These are phyloP conservation scores for Ophiostoma perfectum DNA, from an alignment of 2,329 filamentous ascomycete genomes.

Conservation along the genomic window DNA sequence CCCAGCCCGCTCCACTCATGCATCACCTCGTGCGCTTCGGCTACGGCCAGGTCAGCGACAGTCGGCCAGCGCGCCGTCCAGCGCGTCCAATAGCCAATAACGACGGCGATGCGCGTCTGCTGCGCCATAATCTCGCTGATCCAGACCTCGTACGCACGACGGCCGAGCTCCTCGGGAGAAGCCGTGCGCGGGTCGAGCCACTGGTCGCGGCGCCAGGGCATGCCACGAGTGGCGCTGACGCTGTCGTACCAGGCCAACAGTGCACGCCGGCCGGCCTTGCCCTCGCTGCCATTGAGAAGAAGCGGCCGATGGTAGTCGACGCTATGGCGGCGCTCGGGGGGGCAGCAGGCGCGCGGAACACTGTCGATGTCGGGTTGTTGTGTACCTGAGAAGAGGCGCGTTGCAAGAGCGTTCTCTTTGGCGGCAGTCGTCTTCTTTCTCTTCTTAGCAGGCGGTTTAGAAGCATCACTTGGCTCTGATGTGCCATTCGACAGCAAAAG, in stretches of 20 bases:
- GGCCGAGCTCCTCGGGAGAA: slow-evolving; percentile 37
- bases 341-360: slow-evolving; percentile 22
- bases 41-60: slow-evolving; percentile 50
- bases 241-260: slow-evolving; percentile 50
- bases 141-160: slow-evolving; percentile 60
- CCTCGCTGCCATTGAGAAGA: slow-evolving; percentile 38
- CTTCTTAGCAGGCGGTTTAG: not conserved
- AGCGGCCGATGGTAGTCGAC: slow-evolving; percentile 47
- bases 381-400: slow-evolving; percentile 10
- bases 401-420: not conserved
- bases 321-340: slow-evolving; percentile 35
- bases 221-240: slow-evolving; percentile 43
- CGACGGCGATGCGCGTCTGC: slow-evolving; percentile 57
- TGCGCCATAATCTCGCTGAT: slow-evolving; percentile 64
- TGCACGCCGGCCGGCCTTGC: slow-evolving; percentile 32
- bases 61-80: slow-evolving; percentile 60
- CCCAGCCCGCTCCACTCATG: slow-evolving; percentile 56
- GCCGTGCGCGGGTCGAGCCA: slow-evolving; percentile 46
- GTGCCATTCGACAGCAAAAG: not conserved
- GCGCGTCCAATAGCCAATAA: slow-evolving; percentile 57
- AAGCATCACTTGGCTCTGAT: not conserved
- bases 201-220: slow-evolving; percentile 53
- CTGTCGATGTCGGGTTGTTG: not conserved
- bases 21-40: slow-evolving; percentile 51
- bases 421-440: not conserved